Base-by-base conservation (phyloP, 257 asterid genomes). In the Galeopsis tetrahit region DNA sequence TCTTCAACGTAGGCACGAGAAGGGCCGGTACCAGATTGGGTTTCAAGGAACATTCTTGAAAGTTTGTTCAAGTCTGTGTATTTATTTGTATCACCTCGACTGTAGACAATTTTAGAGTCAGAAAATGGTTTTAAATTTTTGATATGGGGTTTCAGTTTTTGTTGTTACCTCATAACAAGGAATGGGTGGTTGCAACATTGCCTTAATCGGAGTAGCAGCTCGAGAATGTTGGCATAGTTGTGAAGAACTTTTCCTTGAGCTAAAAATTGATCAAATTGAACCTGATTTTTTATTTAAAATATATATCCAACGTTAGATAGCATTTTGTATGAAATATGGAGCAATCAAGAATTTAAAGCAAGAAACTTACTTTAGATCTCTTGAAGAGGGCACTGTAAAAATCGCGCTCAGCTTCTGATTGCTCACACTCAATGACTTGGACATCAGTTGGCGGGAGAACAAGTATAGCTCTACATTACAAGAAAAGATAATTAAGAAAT, bases 141-240 rank as follows among this genome's bases (percentile, higher is more conserved):
- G 4, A 42, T 13, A 17, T 28, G 14, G 56, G 60, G 68, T 5
- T 44, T 68, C 46, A 9, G 44, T 38, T 31, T 53, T 32, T 17
- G 53, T 52, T 67, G 73, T 53, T 51, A 89, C 97, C 96, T 89
- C 97, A 88, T 86, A 11, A 89, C 96, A 69, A 92, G 95, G 83
- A 87, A 88, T 46, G 97, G 97, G 72, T 92, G 96, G 80, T 86
- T 92, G 85, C 97, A 92, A 46, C 97, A 92, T 75, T 92, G 97
- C 81, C 97, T 89, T 74, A 92, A 77, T 48, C 96, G 87, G 67
- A 92, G 95, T 44, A 92, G 82, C 68, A 89, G 80, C 84, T 89
- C 96, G 13, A 92, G 96, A 76, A 92, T 92, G 59, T 87, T 91
- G 4, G 96, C 96, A 61, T 79, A 91, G 82, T 91, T 91, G 77